Percentiles rank a stretch among this genome's conserved stretches.
Evolutionary conservation across 1,284 basidiomycete genomes (phyloP).

Genomic region (Moesziomyces globuligerus): DNA sequence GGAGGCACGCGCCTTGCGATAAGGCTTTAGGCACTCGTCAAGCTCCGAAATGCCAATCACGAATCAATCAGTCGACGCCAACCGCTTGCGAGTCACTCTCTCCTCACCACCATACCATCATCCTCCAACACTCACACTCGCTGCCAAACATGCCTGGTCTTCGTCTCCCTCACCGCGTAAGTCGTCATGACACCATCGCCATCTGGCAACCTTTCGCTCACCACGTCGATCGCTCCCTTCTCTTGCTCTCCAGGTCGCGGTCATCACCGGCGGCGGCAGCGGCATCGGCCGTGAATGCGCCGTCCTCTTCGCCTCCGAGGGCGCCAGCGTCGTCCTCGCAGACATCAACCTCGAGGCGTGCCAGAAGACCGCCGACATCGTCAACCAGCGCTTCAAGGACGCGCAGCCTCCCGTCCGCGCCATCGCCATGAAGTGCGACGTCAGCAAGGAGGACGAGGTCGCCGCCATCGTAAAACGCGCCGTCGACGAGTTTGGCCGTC

Average conservation of each 20-base stretch:
- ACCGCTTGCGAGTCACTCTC: no score
- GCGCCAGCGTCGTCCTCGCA: slow-evolving; percentile 83
- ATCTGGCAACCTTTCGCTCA: no score
- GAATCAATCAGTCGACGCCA: no score
- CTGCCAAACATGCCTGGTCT: slow-evolving; percentile 41
- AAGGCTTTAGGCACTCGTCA: no score
- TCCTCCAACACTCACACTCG: neutral
- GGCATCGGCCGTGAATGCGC: slow-evolving; percentile 94
- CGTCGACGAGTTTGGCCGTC: slow-evolving; percentile 82
- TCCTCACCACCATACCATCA: slow-evolving; percentile 2
- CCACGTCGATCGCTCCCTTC: neutral
- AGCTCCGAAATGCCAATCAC: no score
- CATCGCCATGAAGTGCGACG: slow-evolving; percentile 81
- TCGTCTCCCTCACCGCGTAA: slow-evolving; percentile 48
- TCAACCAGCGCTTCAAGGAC: slow-evolving; percentile 77
- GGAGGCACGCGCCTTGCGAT: neutral
- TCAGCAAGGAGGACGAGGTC: slow-evolving; percentile 85
- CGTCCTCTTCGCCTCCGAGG: slow-evolving; percentile 90
- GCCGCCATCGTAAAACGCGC: slow-evolving; percentile 82
- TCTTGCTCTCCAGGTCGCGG: slow-evolving; percentile 71
- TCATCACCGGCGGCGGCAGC: slow-evolving; percentile 81
- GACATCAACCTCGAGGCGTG: slow-evolving; percentile 83
- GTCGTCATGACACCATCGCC: slow-evolving; percentile 1
- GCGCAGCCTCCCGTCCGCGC: slow-evolving; percentile 71
- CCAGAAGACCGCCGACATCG: slow-evolving; percentile 76